phyloP scores from a whole-genome alignment of 108 stramenopile species.

The Conticribra weissflogii region DNA sequence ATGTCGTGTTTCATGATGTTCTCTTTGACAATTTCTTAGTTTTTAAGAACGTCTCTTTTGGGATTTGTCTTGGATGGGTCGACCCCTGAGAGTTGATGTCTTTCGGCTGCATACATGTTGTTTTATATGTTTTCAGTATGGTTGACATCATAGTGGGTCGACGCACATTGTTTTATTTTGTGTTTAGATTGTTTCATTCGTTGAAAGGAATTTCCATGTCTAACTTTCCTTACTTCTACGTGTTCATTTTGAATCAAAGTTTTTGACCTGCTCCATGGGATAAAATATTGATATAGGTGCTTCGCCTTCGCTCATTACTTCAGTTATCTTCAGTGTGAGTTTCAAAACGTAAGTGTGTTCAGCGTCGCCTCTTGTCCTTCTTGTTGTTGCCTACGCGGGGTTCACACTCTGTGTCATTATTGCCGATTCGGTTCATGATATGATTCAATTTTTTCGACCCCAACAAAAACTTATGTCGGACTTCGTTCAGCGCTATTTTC shows the following conservation, averaged over 20 bases:
- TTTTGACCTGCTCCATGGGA: too few relatives aligned
- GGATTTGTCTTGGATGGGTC: conserved; percentile 34
- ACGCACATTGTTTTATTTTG: conserved; percentile 22
- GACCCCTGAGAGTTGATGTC: conserved; percentile 56
- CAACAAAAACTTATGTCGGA: conserved; percentile 17
- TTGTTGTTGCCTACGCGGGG: conserved; percentile 3
- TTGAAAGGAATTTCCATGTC: neutral
- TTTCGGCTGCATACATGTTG: conserved; percentile 2
- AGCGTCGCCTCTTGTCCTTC: too few relatives aligned
- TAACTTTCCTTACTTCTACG: neutral
- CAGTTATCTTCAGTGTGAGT: neutral
- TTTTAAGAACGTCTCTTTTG: neutral
- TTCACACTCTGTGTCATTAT: conserved; percentile 45
- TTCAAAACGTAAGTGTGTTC: neutral
- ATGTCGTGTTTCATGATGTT: neutral
- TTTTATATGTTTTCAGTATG: too few relatives aligned
- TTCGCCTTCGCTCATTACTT: too few relatives aligned
- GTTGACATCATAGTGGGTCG: conserved; percentile 46
- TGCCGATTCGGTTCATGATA: conserved; percentile 30
- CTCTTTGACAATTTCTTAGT: neutral
- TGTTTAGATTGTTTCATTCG: neutral
- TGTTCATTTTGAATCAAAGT: too few relatives aligned
- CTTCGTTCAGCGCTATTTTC: too few relatives aligned
- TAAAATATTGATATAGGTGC: too few relatives aligned
- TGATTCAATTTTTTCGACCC: conserved; percentile 43